Percentiles rank a stretch among this genome's conserved stretches.
phyloP scores from a whole-genome alignment of 108 stramenopile genomes.

The Conticribra guillardii region DNA sequence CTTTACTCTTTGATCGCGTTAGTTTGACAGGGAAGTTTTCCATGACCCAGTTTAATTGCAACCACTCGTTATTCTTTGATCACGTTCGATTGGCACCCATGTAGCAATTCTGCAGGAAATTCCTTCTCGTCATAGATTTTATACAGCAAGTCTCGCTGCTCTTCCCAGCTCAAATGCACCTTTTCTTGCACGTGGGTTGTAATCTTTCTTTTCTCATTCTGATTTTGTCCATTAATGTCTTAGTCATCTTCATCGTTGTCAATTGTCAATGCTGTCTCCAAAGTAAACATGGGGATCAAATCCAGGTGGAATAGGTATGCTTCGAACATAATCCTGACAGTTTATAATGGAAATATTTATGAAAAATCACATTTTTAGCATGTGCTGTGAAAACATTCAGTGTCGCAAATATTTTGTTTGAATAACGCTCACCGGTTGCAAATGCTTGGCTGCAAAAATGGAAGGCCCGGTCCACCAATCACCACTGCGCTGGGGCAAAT shows the following conservation, averaged over 20 bases:
- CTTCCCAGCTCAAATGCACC: conserved; percentile 16
- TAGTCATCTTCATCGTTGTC: conserved; percentile 4
- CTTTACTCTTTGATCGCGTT: too few relatives aligned
- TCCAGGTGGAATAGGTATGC: conserved; percentile 17
- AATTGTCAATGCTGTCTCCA: too few relatives aligned
- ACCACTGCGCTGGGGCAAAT: conserved; percentile 3
- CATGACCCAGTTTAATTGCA: neutral
- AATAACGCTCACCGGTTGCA: conserved; percentile 17
- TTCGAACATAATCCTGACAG: conserved; percentile 17
- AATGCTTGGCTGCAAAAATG: conserved; percentile 25
- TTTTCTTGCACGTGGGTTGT: neutral
- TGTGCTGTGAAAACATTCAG: too few relatives aligned
- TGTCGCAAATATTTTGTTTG: too few relatives aligned
- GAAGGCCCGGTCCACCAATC: conserved; percentile 32
- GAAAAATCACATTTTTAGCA: neutral
- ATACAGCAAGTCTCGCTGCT: conserved; percentile 19
- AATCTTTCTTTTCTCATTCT: neutral
- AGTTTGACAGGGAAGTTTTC: too few relatives aligned
- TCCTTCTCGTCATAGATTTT: conserved; percentile 21
- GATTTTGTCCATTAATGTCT: neutral
- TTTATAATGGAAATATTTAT: neutral
- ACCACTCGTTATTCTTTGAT: neutral
- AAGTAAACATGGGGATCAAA: conserved; percentile 19
- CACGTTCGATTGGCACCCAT: neutral
- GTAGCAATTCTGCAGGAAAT: conserved; percentile 9